Evolutionary conservation across 768 basidiomycete species (phyloP).

Genomic region (Antrodiella citrinella): DNA sequence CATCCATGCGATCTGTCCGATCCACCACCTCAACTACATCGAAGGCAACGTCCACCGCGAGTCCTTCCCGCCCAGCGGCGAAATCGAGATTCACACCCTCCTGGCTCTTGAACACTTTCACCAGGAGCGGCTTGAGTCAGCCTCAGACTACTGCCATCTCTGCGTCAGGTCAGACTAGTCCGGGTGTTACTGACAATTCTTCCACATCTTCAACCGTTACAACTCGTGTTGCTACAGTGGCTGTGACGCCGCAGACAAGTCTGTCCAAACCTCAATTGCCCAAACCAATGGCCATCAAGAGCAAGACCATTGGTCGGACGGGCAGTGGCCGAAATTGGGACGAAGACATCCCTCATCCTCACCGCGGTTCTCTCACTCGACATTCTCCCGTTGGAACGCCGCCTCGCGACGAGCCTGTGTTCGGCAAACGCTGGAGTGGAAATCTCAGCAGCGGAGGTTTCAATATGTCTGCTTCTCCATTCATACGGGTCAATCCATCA

Average conservation of each 20-base stretch:
- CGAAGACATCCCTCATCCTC: conserved; percentile 42
- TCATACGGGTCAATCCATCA: conserved; percentile 55
- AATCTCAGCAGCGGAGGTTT: conserved; percentile 29
- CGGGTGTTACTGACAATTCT: conserved; percentile 1
- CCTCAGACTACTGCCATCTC: conserved; percentile 52
- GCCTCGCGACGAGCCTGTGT: conserved; percentile 55
- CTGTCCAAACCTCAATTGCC: conserved; percentile 18
- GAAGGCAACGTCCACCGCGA: conserved; percentile 23
- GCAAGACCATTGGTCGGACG: conserved; percentile 26
- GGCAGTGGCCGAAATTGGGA: conserved; percentile 47
- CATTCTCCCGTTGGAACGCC: conserved; percentile 64
- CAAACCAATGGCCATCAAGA: conserved; percentile 32
- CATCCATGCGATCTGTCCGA: conserved; percentile 50
- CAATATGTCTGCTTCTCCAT: conserved; percentile 39
- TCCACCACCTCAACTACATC: conserved; percentile 38
- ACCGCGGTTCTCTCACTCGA: conserved; percentile 40
- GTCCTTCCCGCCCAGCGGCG: conserved; percentile 27
- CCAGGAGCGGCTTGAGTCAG: conserved; percentile 49
- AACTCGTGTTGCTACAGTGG: conserved; percentile 8
- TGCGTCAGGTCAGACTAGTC: conserved; percentile 35
- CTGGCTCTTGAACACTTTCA: conserved; percentile 76
- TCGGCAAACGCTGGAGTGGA: conserved; percentile 49
- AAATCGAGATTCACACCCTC: conserved; percentile 57
- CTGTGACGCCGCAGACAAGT: conserved; percentile 13
- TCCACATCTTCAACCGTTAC: conserved; percentile 6